Conservation (phyloP, 768 basidiomycete species). For the Termitomyces sp. region DNA sequence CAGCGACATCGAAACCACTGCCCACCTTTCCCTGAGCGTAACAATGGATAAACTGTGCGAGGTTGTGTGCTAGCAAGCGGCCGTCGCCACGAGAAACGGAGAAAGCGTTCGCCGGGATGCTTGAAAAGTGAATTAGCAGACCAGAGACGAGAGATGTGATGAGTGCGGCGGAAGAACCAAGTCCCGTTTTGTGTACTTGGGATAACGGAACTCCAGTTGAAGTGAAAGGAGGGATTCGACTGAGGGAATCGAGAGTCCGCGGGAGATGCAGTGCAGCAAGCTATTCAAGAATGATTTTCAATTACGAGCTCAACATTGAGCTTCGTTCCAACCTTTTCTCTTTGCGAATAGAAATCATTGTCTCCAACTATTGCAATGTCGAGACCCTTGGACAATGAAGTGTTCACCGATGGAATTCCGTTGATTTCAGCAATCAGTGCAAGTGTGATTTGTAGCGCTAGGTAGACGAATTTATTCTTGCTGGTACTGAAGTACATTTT, state of each 20-base stretch:
- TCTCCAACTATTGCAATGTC: constrained; percentile 84
- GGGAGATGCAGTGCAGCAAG: constrained; percentile 58
- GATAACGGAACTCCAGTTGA: constrained; percentile 61
- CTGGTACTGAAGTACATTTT: constrained; percentile 27
- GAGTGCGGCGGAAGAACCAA: constrained; percentile 94
- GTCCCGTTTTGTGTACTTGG: constrained; percentile 95
- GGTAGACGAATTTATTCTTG: constrained; percentile 89
- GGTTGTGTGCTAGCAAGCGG: constrained; percentile 75
- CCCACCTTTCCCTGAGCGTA: constrained; percentile 98
- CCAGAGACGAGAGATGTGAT: constrained; percentile 92
- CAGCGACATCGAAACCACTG: constrained; percentile 93
- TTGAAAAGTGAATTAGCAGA: constrained; percentile 69
- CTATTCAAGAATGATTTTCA: constrained; percentile 29
- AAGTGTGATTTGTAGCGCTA: constrained; percentile 78
- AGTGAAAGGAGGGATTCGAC: constrained; percentile 69
- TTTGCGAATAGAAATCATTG: constrained; percentile 98
- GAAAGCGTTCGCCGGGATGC: constrained; percentile 50
- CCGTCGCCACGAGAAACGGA: constrained; percentile 36
- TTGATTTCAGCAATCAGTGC: constrained; percentile 58
- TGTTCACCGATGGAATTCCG: constrained; percentile 34
- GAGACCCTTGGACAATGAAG: constrained; percentile 46
- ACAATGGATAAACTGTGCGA: constrained; percentile 93
- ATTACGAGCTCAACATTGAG: neutral
- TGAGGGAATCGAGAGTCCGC: constrained; percentile 56
- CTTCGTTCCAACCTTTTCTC: constrained; percentile 56